phyloP scores from a whole-genome alignment of 164 flowering plant genomes.

The Vitis cinerea region DNA sequence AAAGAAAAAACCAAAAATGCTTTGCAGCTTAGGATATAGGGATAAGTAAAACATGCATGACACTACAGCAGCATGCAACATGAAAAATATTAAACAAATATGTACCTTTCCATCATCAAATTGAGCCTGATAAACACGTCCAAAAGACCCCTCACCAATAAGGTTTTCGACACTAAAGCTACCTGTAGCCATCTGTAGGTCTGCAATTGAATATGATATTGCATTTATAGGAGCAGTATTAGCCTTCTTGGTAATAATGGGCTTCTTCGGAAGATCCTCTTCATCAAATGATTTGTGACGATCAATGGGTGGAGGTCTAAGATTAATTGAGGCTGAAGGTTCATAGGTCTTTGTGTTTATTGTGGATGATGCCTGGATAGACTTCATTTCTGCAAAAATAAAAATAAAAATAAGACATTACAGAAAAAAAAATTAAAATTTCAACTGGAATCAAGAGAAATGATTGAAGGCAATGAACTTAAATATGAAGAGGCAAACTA shows the following conservation, averaged over 20 bases:
- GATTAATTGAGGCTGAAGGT: slow-evolving; percentile 50
- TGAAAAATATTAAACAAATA: background rate
- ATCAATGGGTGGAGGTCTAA: slow-evolving; percentile 86
- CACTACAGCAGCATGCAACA: no score
- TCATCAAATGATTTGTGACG: slow-evolving; percentile 88
- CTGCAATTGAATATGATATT: slow-evolving; percentile 75
- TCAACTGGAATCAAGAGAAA: background rate
- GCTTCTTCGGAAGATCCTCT: slow-evolving; percentile 58
- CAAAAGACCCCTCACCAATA: slow-evolving; percentile 88
- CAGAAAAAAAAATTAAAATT: background rate
- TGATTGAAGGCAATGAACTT: background rate
- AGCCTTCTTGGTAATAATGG: slow-evolving; percentile 54
- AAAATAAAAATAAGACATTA: background rate
- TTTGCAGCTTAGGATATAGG: no score
- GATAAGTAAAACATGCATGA: no score
- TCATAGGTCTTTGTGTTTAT: slow-evolving; percentile 48
- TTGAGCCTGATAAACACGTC: slow-evolving; percentile 92
- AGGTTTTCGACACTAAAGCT: slow-evolving; percentile 83
- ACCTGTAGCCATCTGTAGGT: slow-evolving; percentile 89
- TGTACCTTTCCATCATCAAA: slow-evolving; percentile 90
- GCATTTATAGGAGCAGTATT: slow-evolving; percentile 47
- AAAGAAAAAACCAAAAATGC: background rate
- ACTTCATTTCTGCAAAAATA: slow-evolving; percentile 68
- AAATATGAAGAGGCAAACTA: no score
- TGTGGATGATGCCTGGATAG: slow-evolving; percentile 49